Conservation (phyloP, 164 flowering plant species). For the Cinnamomum chago region DNA sequence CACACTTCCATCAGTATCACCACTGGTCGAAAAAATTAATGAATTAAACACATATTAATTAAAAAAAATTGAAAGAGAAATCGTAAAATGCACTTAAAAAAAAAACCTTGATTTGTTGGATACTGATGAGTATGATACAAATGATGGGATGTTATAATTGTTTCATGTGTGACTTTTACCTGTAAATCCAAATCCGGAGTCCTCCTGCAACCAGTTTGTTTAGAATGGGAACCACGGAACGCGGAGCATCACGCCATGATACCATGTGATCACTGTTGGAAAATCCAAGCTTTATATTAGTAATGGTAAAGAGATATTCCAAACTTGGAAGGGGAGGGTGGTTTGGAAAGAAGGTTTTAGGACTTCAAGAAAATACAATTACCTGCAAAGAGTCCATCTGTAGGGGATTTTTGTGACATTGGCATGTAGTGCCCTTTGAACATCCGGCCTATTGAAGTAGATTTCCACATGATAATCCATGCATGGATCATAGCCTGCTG, state of each 20-base stretch:
- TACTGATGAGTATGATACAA: too few relatives aligned
- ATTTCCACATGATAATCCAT: slow-evolving; percentile 32
- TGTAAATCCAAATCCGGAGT: slow-evolving; percentile 14
- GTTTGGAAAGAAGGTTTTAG: too few relatives aligned
- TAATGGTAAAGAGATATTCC: not conserved
- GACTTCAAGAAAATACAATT: not conserved
- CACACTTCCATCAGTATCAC: too few relatives aligned
- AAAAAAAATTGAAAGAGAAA: too few relatives aligned
- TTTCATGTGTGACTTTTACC: not conserved
- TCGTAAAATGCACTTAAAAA: too few relatives aligned
- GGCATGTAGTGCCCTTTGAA: slow-evolving; percentile 79
- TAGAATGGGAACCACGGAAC: slow-evolving; percentile 7
- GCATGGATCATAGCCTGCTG: slow-evolving; percentile 23
- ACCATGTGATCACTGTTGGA: not conserved
- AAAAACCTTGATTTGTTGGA: too few relatives aligned
- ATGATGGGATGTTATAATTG: too few relatives aligned
- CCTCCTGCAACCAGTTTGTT: slow-evolving; percentile 11
- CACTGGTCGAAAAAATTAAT: too few relatives aligned
- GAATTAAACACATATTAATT: too few relatives aligned
- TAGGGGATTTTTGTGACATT: slow-evolving; percentile 61
- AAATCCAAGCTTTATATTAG: not conserved
- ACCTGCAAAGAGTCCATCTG: slow-evolving; percentile 82
- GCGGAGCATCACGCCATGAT: not conserved
- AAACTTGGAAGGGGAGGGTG: too few relatives aligned
- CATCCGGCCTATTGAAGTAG: slow-evolving; percentile 73